Evolutionary conservation across 306 rosid species (phyloP), one percentile per base, ranked within the genome.

Genomic region (Dalbergia oliveri): DNA sequence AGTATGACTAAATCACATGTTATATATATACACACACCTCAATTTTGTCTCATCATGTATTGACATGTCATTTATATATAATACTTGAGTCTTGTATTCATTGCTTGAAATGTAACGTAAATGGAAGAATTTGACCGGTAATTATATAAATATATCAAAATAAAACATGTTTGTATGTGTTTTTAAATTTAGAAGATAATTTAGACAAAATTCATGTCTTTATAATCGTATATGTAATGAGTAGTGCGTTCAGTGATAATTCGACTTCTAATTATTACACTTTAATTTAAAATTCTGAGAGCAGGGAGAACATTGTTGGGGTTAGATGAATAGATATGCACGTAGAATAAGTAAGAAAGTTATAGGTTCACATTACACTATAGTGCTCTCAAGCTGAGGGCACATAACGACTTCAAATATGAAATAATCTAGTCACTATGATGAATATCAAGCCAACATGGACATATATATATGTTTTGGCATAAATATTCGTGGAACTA

Each of bases 261-360:
- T 18, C 2, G 1, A 51, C 18, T 8, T 1, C 8, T 15, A 14
- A 51, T 14, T n/a, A 16, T 33, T 59, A n/a, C 45, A 57, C 4
- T 44, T 44, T 35, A n/a, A 39, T 6, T 9, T 34, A 69, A 44
- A 31, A 6, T 57, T 43, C 72, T 23, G 1, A 39, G 34, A 26
- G 31, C 31, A 41, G 15, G 3, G 49, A 6, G 18, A 31, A 73
- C 49, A 57, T 63, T 51, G 61, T 53, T 61, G 31, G 58, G 50
- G 62, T 26, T 49, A 19, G 72, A 54, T 82, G 66, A 76, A 35
- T 62, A 18, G 75, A 73, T 2, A 53, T 61, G 33, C 60, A 31
- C 45, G 31, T 34, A 8, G 66, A 35, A 43, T 49, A 18, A 62
- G 34, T 49, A 21, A 76, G 66, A 49, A 67, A 15, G 49, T 53